Conservation (phyloP, 2,329 filamentous ascomycete genomes). For the Colletotrichum sp. region DNA sequence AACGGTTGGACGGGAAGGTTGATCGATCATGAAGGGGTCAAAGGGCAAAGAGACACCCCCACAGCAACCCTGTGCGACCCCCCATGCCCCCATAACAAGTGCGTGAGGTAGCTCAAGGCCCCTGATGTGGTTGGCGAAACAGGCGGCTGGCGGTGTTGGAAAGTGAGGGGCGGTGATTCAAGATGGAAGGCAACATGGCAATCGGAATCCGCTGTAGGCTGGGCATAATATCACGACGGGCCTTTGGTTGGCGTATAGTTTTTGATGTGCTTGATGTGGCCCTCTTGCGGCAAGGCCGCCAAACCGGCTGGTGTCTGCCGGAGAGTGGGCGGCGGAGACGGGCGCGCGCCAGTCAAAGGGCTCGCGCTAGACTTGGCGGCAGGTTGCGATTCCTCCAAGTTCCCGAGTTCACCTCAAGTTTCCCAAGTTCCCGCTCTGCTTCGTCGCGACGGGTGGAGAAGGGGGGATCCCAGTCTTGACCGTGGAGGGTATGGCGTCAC, state of each 20-base stretch:
- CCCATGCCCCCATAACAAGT: neutral
- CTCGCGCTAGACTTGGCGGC: neutral
- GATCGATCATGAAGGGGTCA: neutral
- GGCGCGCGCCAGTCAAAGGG: conserved; percentile 3
- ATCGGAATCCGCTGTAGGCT: conserved; percentile 8
- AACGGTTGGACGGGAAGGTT: neutral
- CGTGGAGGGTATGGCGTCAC: conserved; percentile 34
- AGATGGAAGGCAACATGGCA: neutral
- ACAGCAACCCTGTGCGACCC: neutral
- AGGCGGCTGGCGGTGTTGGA: neutral
- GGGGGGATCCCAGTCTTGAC: conserved; percentile 6
- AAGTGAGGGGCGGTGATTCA: neutral
- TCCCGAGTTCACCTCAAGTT: neutral
- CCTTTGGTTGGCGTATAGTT: neutral
- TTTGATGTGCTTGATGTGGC: neutral
- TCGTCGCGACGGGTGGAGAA: neutral
- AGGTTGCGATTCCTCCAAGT: neutral
- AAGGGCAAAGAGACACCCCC: neutral
- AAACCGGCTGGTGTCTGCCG: conserved; percentile 20
- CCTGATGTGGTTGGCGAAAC: neutral
- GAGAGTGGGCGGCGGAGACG: conserved; percentile 7
- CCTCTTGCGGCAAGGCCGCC: conserved; percentile 2
- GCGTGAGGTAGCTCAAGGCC: neutral
- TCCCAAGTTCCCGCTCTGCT: neutral
- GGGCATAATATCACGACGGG: neutral